These are phyloP conservation scores for Candida tammaniensis DNA, from an alignment of 805 yeast species.

Conservation along the genomic window DNA sequence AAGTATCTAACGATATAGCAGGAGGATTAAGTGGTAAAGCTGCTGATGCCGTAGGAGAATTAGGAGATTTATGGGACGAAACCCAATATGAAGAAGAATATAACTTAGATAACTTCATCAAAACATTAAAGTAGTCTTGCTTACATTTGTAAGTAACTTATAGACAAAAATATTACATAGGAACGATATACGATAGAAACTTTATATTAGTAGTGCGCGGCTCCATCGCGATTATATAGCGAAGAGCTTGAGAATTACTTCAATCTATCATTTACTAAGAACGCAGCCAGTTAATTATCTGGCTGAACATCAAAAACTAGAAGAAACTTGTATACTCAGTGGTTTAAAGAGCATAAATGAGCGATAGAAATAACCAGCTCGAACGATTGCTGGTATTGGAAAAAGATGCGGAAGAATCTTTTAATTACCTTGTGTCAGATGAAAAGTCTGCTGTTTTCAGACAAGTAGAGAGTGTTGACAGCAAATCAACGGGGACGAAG, in stretches of 20 bases:
- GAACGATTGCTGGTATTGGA: too few species aligned
- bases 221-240: too few species aligned
- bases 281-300: too few species aligned
- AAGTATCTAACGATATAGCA: slow-evolving; percentile 59
- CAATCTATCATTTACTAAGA: too few species aligned
- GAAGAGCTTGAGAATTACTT: too few species aligned
- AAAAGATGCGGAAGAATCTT: slow-evolving; percentile 56
- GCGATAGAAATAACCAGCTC: too few species aligned
- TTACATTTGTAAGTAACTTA: too few species aligned
- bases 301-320: too few species aligned
- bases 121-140: slow-evolving; percentile 44
- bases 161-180: background rate
- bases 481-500: slow-evolving; percentile 16
- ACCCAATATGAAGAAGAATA: slow-evolving; percentile 96
- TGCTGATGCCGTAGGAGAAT: slow-evolving; percentile 80
- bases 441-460: slow-evolving; percentile 61
- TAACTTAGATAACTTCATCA: slow-evolving; percentile 88
- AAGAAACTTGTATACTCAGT: too few species aligned
- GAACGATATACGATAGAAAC: too few species aligned
- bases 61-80: slow-evolving; percentile 95
- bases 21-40: slow-evolving; percentile 72
- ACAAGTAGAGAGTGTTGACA: slow-evolving; percentile 14
- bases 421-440: slow-evolving; percentile 66
- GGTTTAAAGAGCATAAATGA: background rate
- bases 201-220: too few species aligned